Base-by-base conservation (phyloP, 1,284 basidiomycete genomes). In the Peniophora sp. region DNA sequence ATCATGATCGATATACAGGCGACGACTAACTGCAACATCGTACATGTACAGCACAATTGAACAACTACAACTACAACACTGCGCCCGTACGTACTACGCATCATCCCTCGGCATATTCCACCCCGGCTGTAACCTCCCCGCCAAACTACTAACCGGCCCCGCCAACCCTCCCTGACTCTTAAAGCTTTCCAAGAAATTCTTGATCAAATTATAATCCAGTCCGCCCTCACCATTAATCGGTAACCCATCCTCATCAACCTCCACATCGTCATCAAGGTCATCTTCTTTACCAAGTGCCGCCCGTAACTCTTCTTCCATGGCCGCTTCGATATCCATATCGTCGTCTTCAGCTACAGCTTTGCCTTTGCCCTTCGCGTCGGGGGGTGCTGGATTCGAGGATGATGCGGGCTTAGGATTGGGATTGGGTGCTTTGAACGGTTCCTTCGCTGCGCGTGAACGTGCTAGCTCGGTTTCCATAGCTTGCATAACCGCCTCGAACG, bases 181-280 rank as follows among this genome's bases (percentile, higher is more conserved):
- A 73, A 91, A 96, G 64, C 92, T 96, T 70, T 96, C 90, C 63
- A 98, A 69, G 67, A 98, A 92, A 66, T 96, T 93, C 67, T 90
- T 93, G 72, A 98, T 95, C 60, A 97, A 69, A 58, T 83, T 84
- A 66, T 94, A 95, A 65, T 97, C 90, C 59, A 81, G 73, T 36
- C 70, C 64, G 35, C 69, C 71, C 46, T 78, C 75, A 11, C 62
- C 69, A 1, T 71, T 75, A 12, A 68, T 72, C 8, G 75, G 78
- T 36, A 77, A 77, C 6, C 74, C 78, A 12, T 76, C 75, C 12
- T 77, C 78, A 16, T 72, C 73, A 14, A 75, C 75, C 10, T 69
- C 71, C n/a, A 64, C 72, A 8, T 16, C 38, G 38, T 20, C 38
- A 32, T 32, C 5, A 32, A 6, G 6, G 27, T 12, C 27, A 32